Evolutionary conservation across 257 asterid genomes (phyloP).

Genomic region (Forsythia viridissima): DNA sequence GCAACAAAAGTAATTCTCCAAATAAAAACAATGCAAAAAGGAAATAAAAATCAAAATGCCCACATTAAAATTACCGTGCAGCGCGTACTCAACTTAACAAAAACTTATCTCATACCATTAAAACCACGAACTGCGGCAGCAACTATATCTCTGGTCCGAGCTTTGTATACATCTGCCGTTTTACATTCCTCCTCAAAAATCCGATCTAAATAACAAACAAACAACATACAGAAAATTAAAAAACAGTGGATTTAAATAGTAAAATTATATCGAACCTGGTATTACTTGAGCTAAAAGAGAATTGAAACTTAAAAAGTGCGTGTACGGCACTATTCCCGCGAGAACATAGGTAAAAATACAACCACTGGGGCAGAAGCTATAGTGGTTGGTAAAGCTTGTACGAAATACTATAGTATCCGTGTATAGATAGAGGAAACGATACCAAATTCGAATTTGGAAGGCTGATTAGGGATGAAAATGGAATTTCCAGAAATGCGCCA

Average conservation of each 20-base stretch:
- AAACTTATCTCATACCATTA: constrained; percentile 52
- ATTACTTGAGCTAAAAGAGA: background rate
- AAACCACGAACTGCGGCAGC: constrained; percentile 82
- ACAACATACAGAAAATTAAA: background rate
- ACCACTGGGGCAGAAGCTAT: background rate
- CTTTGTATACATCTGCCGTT: constrained; percentile 65
- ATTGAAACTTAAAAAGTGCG: background rate
- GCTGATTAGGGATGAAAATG: constrained; percentile 61
- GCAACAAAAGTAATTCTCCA: background rate
- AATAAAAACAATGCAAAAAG: background rate
- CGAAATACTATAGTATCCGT: background rate
- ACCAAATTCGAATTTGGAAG: constrained; percentile 86
- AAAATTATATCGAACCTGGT: background rate
- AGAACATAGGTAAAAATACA: background rate
- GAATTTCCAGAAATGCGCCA: constrained; percentile 77
- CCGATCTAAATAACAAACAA: constrained; percentile 41
- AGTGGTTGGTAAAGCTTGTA: background rate
- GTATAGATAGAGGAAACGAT: background rate
- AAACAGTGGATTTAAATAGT: background rate
- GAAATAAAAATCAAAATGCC: background rate
- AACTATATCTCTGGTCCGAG: constrained; percentile 72
- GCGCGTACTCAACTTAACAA: background rate
- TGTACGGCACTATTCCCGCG: background rate
- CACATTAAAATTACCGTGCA: background rate
- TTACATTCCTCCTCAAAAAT: constrained; percentile 68